Evolutionary conservation across 2,329 filamentous ascomycete species (phyloP).

Genomic region (Cercospora sp.): DNA sequence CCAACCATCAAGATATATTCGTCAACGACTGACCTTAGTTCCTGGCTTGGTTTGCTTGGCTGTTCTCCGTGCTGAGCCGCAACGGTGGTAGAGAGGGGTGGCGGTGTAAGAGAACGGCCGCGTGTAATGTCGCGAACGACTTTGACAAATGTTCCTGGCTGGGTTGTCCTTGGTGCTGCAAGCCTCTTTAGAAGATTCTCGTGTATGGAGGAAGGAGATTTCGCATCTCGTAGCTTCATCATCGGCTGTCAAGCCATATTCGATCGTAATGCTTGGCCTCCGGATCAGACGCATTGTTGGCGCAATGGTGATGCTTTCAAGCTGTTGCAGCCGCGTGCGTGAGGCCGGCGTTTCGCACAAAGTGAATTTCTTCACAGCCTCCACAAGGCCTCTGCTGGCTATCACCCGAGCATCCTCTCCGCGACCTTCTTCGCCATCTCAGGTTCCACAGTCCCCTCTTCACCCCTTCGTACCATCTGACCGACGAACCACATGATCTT

Average conservation of each 20-base stretch:
- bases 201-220: too few relatives aligned
- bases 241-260: background rate
- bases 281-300: background rate
- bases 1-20: background rate
- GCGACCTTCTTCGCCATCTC: conserved; percentile 58
- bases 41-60: background rate
- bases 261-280: background rate
- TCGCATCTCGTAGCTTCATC: background rate
- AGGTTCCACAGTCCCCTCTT: conserved; percentile 63
- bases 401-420: conserved; percentile 43
- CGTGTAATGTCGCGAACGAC: background rate
- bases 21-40: background rate
- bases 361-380: background rate
- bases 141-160: background rate
- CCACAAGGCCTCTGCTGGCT: background rate
- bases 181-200: too few relatives aligned
- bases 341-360: background rate
- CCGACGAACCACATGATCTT: conserved; percentile 69
- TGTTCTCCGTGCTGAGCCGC: background rate
- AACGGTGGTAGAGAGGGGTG: background rate
- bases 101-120: background rate
- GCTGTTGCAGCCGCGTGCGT: background rate
- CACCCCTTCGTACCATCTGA: conserved; percentile 64
- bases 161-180: background rate
- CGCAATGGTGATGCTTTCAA: background rate